phyloP scores from a whole-genome alignment of 768 basidiomycete species.

The Russula sp. region DNA sequence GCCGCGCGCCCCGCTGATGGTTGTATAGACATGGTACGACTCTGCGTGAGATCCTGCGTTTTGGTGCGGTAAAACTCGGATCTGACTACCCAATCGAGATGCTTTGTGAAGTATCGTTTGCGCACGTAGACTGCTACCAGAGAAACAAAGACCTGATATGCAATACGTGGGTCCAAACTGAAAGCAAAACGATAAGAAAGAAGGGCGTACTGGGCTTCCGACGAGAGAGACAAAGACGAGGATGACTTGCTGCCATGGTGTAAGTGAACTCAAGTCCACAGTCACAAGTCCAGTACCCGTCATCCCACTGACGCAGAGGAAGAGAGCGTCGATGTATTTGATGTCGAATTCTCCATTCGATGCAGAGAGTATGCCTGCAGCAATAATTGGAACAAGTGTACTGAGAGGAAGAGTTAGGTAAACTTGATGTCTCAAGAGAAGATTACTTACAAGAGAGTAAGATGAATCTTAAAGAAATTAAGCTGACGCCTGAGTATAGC shows the following conservation, averaged over 20 bases:
- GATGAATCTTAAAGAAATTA: slow-evolving; percentile 32
- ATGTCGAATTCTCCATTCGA: slow-evolving; percentile 33
- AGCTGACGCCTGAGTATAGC: slow-evolving; percentile 15
- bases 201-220: slow-evolving; percentile 24
- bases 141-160: slow-evolving; percentile 30
- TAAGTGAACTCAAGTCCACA: slow-evolving; percentile 27
- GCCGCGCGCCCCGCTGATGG: not conserved
- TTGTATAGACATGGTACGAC: not conserved
- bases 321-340: slow-evolving; percentile 34
- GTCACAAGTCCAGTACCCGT: slow-evolving; percentile 31
- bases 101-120: slow-evolving; percentile 22
- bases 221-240: slow-evolving; percentile 24
- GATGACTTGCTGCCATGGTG: slow-evolving; percentile 27
- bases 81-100: slow-evolving; percentile 10
- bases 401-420: slow-evolving; percentile 17
- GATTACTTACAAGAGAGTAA: slow-evolving; percentile 26
- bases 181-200: not conserved
- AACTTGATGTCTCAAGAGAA: not conserved
- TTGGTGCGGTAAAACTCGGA: slow-evolving; percentile 21
- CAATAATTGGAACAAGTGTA: slow-evolving; percentile 33
- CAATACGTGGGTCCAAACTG: slow-evolving; percentile 1
- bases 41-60: not conserved
- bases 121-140: slow-evolving; percentile 36
- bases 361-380: slow-evolving; percentile 39
- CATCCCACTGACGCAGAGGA: slow-evolving; percentile 31